Base-by-base conservation (phyloP, 1,284 basidiomycete genomes). In the Golubevia sp. region DNA sequence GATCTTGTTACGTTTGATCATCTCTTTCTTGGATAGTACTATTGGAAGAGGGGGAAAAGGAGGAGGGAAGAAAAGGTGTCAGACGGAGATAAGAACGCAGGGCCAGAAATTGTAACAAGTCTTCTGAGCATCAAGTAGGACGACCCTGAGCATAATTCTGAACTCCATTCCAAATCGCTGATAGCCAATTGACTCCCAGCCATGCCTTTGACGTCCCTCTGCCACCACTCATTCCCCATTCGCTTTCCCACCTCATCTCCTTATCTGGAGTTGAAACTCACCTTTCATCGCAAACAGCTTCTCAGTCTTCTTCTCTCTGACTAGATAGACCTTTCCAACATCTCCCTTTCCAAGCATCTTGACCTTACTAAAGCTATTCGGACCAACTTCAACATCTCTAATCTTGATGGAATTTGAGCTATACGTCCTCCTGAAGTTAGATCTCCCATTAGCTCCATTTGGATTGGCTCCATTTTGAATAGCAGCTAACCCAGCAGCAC, bases 341-440 rank as follows among this genome's bases (percentile, higher is more conserved):
- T 82, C 79, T 25, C 80, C 80, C 61, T 83, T 83, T 61, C 80
- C 80, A 34, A 83, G 77, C 70, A 83, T 77, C 73, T 80, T 79
- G 65, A 83, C 71, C 66, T 79, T 76, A 59, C 63, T 70, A 65
- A 82, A 82, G 62, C 71, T 74, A 63, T 72, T 74, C 15, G 79
- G 77, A 11, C 68, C 70, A 13, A 83, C 80, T 53, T 75, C 75
- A 56, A 79, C 76, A 27, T 83, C 74, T 27, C 90, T 88, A 74
- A 96, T 91, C 87, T 97, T 97, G 87, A 99, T 97, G 50, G 94
- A 97, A 85, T 97, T 97, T 83, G 92, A 94, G 54, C 92, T 95
- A 85, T 99, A 99, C 52, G 96, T 98, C 76, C 96, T 86, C 67
- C 93, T 88, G 85, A 98, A 98, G 30, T 91, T 34, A 34, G 30